A percentile compares a stretch with the other conserved stretches of the same genome.
phyloP scores from a whole-genome alignment of 139 green algal species.

The Chloropicon primus region DNA sequence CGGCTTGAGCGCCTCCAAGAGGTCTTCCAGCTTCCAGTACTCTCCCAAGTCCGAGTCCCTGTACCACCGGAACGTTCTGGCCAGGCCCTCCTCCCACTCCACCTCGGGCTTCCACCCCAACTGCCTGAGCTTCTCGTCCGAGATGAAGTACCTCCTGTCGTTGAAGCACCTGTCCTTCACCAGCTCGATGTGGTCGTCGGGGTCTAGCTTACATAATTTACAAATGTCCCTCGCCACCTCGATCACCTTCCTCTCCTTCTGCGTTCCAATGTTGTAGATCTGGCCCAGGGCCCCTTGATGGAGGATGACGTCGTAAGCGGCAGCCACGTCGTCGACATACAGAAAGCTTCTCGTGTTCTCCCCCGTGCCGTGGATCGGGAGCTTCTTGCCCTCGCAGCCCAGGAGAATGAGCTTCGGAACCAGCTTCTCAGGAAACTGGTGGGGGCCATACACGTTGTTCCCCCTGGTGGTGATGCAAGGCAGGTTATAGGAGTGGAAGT shows the following conservation, averaged over 20 bases:
- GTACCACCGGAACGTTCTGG: constrained; percentile 88
- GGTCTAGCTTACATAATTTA: background rate
- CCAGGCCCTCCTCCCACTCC: constrained; percentile 79
- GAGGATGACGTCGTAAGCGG: constrained; percentile 77
- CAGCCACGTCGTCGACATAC: constrained; percentile 88
- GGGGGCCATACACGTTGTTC: constrained; percentile 98
- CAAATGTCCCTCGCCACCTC: constrained; percentile 57
- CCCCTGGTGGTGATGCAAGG: constrained; percentile 88
- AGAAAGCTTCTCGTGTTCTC: constrained; percentile 30
- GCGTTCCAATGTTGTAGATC: constrained; percentile 95
- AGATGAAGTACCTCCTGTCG: constrained; percentile 90
- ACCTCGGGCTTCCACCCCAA: constrained; percentile 80
- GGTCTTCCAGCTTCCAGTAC: background rate
- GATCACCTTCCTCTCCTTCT: constrained; percentile 77
- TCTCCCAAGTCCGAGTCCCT: constrained; percentile 2
- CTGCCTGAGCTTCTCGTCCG: constrained; percentile 68
- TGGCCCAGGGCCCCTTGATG: constrained; percentile 53
- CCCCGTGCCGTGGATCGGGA: constrained; percentile 58
- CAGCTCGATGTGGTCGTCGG: constrained; percentile 8
- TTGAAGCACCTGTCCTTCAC: constrained; percentile 76
- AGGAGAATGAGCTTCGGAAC: constrained; percentile 54
- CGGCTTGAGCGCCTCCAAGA: background rate
- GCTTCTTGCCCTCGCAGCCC: constrained; percentile 21
- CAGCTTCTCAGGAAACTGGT: constrained; percentile 89
- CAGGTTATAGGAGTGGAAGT: constrained; percentile 56